Percentiles rank a stretch among this genome's conserved stretches.
phyloP scores from a whole-genome alignment of 306 rosid genomes.

The Vicia sativa region DNA sequence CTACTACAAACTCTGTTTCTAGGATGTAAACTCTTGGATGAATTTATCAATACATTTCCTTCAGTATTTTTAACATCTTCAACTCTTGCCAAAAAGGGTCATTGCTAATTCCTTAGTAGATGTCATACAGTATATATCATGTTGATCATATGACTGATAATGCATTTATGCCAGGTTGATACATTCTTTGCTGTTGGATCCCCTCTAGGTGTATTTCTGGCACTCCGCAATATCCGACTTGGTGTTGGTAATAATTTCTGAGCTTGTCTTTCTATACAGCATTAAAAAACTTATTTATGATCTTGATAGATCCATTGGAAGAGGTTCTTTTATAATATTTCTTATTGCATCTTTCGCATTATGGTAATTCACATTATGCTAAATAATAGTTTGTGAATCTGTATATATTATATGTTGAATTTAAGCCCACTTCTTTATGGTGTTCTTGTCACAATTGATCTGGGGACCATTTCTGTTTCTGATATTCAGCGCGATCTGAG shows the following conservation, averaged over 20 bases:
- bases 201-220: constrained; percentile 96
- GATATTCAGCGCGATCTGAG: neutral
- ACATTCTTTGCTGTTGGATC: constrained; percentile 99
- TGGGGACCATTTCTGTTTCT: neutral
- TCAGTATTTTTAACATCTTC: constrained; percentile 3
- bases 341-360: neutral
- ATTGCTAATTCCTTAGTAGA: constrained; percentile 18
- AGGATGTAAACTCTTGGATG: constrained; percentile 24
- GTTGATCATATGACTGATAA: constrained; percentile 34
- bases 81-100: constrained; percentile 26
- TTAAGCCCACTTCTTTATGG: constrained; percentile 6
- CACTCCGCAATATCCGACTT: constrained; percentile 88
- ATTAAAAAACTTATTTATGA: constrained; percentile 8
- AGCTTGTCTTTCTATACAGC: constrained; percentile 24
- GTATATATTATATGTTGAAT: neutral
- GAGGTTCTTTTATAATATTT: constrained; percentile 17
- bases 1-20: constrained; percentile 23
- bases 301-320: constrained; percentile 34
- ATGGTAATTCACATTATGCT: neutral
- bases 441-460: constrained; percentile 22
- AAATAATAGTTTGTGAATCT: constrained; percentile 14
- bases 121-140: neutral
- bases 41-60: constrained; percentile 26
- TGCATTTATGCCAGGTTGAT: constrained; percentile 69
- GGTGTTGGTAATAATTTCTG: constrained; percentile 69